These are phyloP conservation scores for Mycena haematopus DNA, from an alignment of 768 basidiomycete species.

Conservation along the genomic window DNA sequence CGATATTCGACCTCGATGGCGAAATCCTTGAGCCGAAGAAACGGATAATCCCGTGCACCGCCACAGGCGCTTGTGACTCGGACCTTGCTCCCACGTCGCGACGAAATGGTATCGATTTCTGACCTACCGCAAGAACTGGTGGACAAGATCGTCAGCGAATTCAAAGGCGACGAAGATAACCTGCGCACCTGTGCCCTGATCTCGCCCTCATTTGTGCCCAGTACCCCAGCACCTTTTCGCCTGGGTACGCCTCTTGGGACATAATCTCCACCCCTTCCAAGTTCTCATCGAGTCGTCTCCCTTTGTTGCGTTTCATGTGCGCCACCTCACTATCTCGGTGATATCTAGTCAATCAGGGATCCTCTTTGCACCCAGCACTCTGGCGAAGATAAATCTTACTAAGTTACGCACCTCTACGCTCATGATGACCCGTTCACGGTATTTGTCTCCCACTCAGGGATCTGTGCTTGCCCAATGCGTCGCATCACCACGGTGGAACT, in stretches of 20 bases:
- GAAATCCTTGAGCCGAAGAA: too few relatives aligned
- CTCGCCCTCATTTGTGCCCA: conserved; percentile 9
- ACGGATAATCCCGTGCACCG: too few relatives aligned
- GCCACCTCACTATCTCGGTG: conserved; percentile 14
- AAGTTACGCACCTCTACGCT: conserved; percentile 5
- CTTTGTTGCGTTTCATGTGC: conserved; percentile 12
- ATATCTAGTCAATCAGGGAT: not conserved
- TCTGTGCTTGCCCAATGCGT: not conserved
- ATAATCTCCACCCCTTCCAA: conserved; percentile 23
- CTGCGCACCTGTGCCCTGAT: conserved; percentile 22
- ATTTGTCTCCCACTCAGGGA: conserved; percentile 7
- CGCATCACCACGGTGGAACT: conserved; percentile 15
- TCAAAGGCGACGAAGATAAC: not conserved
- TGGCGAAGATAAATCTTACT: conserved; percentile 14
- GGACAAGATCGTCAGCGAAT: conserved; percentile 19
- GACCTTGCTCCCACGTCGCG: not conserved
- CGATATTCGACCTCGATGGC: too few relatives aligned
- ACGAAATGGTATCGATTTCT: conserved; percentile 1
- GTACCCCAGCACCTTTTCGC: conserved; percentile 16
- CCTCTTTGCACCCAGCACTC: conserved; percentile 5
- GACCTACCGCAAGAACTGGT: conserved; percentile 27
- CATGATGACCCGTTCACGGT: conserved; percentile 26
- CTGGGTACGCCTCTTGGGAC: conserved; percentile 15
- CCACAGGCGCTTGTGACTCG: too few relatives aligned
- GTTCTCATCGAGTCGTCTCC: conserved; percentile 16